Evolutionary conservation across 2,329 filamentous ascomycete species (phyloP), one percentile per base, ranked within the genome.

Genomic region (Lecanicillium sp.): DNA sequence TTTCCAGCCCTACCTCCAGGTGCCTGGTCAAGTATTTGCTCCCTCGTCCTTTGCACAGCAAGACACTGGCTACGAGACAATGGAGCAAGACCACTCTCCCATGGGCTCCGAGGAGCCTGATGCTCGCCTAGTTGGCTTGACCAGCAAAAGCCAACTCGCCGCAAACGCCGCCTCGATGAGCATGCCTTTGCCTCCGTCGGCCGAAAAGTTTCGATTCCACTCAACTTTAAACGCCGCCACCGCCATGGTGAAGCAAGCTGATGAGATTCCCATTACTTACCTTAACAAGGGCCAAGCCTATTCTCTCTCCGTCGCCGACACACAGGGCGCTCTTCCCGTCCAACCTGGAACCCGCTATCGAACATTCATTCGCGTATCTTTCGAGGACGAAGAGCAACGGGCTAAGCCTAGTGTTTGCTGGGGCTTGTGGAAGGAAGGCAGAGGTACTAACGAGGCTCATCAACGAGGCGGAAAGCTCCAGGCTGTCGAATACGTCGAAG

Each of bases 231-330:
- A 95, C 63, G 91, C 93, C 1, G 90, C 91, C 3, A 98, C 93
- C 0, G 93, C 93, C 7, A 98, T 97, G 93, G 85, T 94, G 60
- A 94, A 87, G 64, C 83, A 90, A 52, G 69, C 82, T 1, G 86
- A 94, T 51, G 91, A 97, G 64, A 94, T 97, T 20, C 93, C 93
- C 0, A 81, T 97, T n/a, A 96, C 91, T 0, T 98, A 98, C 62
- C 78, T 98, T 15, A 98, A 98, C 71, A 97, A 97, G 67, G 90
- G 91, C 20, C 91, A 97, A 63, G 88, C 90, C 14, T 98, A 98
- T 64, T 87, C 87, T 0, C 73, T 98, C 15, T 86, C 87, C 2
- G 78, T 98, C 23, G 73, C 86, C 39, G 93, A 98, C 61, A 93
- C 86, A 0, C 73, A 75, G 5, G 79, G 85, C 2, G 72, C 76